phyloP scores from a whole-genome alignment of 257 asterid species.

The Jacaranda mimosifolia region DNA sequence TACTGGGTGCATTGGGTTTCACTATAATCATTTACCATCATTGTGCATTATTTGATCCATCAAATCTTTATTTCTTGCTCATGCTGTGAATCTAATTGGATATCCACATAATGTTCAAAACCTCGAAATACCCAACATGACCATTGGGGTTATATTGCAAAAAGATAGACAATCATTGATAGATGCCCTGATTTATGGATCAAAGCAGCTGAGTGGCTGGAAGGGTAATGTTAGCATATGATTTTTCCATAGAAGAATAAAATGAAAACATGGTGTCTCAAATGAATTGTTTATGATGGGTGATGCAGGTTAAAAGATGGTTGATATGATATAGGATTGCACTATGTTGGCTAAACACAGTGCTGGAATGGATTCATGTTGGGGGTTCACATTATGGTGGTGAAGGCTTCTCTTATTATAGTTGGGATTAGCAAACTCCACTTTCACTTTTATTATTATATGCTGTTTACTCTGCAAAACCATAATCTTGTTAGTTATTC shows the following conservation, averaged over 20 bases:
- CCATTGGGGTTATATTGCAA: not conserved
- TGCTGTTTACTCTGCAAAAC: not conserved
- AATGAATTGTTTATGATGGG: not conserved
- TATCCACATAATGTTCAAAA: not conserved
- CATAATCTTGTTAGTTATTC: not conserved
- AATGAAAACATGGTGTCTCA: not conserved
- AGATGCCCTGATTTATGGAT: not conserved
- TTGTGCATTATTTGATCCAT: not conserved
- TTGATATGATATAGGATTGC: not conserved
- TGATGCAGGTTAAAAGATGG: not conserved
- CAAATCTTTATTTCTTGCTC: conserved; percentile 2
- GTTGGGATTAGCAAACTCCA: not conserved
- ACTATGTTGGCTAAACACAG: not conserved
- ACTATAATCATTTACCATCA: not conserved
- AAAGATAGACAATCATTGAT: not conserved
- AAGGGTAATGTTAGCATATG: conserved; percentile 9
- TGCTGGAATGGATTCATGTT: not conserved
- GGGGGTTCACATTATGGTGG: conserved; percentile 14
- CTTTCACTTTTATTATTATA: not conserved
- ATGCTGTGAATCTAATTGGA: not conserved
- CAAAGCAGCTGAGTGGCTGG: not conserved
- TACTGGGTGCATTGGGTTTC: too few species aligned
- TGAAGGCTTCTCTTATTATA: not conserved
- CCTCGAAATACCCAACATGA: not conserved
- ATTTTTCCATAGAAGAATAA: not conserved